Conservation (phyloP, 805 yeast species). For the Saccharomycopsis vini region DNA sequence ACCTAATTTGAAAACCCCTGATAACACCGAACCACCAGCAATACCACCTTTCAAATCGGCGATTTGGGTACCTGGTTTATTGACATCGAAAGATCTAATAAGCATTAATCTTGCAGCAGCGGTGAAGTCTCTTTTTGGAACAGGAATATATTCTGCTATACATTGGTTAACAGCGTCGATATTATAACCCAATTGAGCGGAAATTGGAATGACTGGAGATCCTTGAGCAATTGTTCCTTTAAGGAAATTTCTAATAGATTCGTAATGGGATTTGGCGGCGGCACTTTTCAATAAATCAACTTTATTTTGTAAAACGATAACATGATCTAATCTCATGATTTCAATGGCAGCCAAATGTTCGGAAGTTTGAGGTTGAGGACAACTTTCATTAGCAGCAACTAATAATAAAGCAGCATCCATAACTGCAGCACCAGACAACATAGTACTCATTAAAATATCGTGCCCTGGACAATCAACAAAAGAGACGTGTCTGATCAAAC, state of each 20-base stretch:
- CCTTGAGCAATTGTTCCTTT: constrained; percentile 99
- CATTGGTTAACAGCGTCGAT: constrained; percentile 97
- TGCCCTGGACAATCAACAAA: constrained; percentile 99
- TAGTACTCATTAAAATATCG: constrained; percentile 99
- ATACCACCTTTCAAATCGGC: constrained; percentile 98
- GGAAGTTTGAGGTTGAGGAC: constrained; percentile 99
- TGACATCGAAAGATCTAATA: constrained; percentile 96
- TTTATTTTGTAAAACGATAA: constrained; percentile 91
- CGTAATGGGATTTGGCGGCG: constrained; percentile 90
- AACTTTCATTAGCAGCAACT: constrained; percentile 96
- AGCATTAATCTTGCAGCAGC: constrained; percentile 94
- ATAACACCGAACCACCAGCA: constrained; percentile 97
- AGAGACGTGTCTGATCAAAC: constrained; percentile 89
- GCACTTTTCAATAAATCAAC: constrained; percentile 98
- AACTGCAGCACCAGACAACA: constrained; percentile 99
- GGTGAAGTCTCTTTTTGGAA: constrained; percentile 89
- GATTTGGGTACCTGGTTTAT: constrained; percentile 97
- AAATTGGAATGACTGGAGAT: constrained; percentile 97
- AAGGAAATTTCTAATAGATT: constrained; percentile 83
- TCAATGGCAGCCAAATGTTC: constrained; percentile 99
- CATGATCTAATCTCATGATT: constrained; percentile 96
- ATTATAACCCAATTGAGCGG: constrained; percentile 97
- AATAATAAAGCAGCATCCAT: constrained; percentile 98
- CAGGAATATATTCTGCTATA: constrained; percentile 91
- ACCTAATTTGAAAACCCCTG: constrained; percentile 93